Evolutionary conservation across 257 asterid genomes (phyloP).

Genomic region (Scutellaria minor): DNA sequence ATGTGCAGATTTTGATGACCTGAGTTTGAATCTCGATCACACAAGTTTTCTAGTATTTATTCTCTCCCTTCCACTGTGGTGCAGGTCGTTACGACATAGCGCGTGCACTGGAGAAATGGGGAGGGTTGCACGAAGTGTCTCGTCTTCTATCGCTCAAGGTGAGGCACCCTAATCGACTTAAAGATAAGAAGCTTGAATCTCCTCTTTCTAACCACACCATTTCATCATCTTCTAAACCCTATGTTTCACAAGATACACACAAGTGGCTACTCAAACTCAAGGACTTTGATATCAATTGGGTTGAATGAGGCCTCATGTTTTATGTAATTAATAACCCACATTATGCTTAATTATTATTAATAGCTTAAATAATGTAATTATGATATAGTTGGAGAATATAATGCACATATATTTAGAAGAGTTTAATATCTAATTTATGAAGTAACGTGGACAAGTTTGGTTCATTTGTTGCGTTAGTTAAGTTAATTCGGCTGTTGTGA

Average conservation of each 20-base stretch:
- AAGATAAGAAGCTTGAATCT: constrained; percentile 60
- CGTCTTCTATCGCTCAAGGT: constrained; percentile 83
- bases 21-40: too few species aligned
- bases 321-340: too few species aligned
- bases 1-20: too few species aligned
- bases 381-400: too few species aligned
- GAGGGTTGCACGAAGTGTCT: constrained; percentile 93
- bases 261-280: constrained; percentile 73
- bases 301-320: constrained; percentile 43
- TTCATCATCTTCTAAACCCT: constrained; percentile 47
- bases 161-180: constrained; percentile 78
- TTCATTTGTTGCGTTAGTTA: too few species aligned
- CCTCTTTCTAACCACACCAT: constrained; percentile 33
- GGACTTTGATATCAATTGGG: constrained; percentile 86
- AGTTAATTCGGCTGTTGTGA: too few species aligned
- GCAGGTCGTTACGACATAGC: constrained; percentile 90
- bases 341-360: too few species aligned
- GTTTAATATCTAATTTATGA: too few species aligned
- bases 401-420: too few species aligned
- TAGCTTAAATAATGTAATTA: too few species aligned
- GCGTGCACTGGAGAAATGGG: constrained; percentile 97
- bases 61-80: background rate
- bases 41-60: too few species aligned
- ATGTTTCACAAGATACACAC: constrained; percentile 65
- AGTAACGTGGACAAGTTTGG: too few species aligned